Base-by-base conservation (phyloP, 352 stramenopile species). In the Phytophthora ohioensis region DNA sequence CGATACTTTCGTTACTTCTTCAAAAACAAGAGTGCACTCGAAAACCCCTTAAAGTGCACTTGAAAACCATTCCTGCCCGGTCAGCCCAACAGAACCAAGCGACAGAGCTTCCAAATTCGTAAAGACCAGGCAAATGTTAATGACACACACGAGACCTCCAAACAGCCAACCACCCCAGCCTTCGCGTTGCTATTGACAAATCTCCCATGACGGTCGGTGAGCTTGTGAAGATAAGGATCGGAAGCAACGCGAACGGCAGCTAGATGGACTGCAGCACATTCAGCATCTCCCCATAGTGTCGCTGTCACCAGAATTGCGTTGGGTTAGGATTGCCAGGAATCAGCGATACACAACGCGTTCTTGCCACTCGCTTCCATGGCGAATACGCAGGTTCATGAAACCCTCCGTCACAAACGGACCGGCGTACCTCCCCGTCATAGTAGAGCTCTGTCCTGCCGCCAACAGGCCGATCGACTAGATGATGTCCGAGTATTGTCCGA, bases 371-470 rank as follows among this genome's bases (percentile, higher is more conserved):
- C 66, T 92, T 92, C 84, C 84, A 89, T 21, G 93, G 81, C 4
- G 93, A n/a, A 99, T 60, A 32, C 87, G 83, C 32, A 98, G 75
- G 47, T 98, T 82, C n/a, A 98, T 73, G 62, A 99, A 99, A 1
- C 96, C 96, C 76, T 98, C 93, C 95, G 99, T 99, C 27, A 99
- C 94, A 12, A 98, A 98, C 71, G 99, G 97, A 9, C 97, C 97
- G 1, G 97, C 96, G 71, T 98, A 99, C 10, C 96, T 99, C 35
- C 95, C 97, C 3, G 97, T 98, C 88, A 99, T 99, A 31, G 96
- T 98, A 32, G 88, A 95, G 72, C 84, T 96, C 68, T 99, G 97
- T 13, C 97, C 97, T 12, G 97, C 93, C 5, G 97, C 96, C 32
- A 99, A 75, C 30, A 99, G 72, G 0, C 95, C 97, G 15, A 99